Percentiles rank a stretch among this genome's conserved stretches.
Conservation (phyloP, 805 yeast species). For the Danielozyma ontarioensis region DNA sequence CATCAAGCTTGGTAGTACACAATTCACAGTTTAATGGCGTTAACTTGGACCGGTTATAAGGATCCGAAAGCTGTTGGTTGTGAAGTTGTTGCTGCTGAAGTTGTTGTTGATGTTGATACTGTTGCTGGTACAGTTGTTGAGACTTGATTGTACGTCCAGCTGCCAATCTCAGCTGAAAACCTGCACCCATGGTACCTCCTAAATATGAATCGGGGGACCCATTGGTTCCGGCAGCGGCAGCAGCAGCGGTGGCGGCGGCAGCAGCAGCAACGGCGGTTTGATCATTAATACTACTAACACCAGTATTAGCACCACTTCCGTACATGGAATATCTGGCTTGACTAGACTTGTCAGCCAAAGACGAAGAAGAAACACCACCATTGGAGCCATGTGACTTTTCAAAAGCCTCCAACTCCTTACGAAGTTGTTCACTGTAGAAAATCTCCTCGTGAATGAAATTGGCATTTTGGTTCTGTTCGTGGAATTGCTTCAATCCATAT, state of each 20-base stretch:
- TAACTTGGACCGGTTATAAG: constrained; percentile 8
- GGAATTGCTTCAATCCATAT: constrained; percentile 41
- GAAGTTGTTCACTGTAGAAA: constrained; percentile 5
- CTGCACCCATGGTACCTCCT: neutral
- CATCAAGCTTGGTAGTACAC: constrained; percentile 18
- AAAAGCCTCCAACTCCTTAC: constrained; percentile 3
- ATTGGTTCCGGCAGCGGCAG: constrained; percentile 4
- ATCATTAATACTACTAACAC: neutral
- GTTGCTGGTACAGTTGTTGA: constrained; percentile 6
- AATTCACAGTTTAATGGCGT: constrained; percentile 22
- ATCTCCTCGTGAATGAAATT: constrained; percentile 29
- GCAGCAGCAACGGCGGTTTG: constrained; percentile 4
- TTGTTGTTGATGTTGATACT: constrained; percentile 1
- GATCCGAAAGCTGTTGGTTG: constrained; percentile 13
- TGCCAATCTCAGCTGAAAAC: neutral
- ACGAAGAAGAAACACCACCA: neutral
- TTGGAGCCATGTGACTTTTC: neutral
- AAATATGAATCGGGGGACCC: neutral
- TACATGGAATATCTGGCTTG: neutral
- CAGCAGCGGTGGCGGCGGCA: constrained; percentile 13
- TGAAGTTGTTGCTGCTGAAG: constrained; percentile 9
- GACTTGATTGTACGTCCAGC: no score
- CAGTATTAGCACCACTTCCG: neutral
- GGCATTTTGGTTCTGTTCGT: constrained; percentile 29
- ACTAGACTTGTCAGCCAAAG: neutral